A percentile compares a stretch with the other conserved stretches of the same genome.
These are phyloP conservation scores for Lactarius quietus DNA, from an alignment of 768 basidiomycete genomes.

Conservation along the genomic window DNA sequence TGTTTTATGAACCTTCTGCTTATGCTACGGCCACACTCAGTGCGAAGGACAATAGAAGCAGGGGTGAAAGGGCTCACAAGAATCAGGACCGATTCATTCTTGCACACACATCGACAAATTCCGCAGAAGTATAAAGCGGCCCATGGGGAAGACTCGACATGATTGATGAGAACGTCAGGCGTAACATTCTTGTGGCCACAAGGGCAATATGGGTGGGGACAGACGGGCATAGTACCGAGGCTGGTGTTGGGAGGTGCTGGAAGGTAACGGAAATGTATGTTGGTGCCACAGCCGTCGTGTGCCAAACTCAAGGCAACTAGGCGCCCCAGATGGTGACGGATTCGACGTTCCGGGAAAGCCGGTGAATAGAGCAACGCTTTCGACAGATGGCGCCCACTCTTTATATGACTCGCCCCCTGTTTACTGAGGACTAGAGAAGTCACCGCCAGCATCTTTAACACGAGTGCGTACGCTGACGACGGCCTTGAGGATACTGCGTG, in stretches of 20 bases:
- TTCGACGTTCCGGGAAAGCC: slow-evolving; percentile 17
- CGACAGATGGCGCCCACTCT: background rate
- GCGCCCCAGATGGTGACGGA: slow-evolving; percentile 16
- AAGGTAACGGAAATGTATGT: slow-evolving; percentile 1
- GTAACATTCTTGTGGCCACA: slow-evolving; percentile 20
- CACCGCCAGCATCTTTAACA: background rate
- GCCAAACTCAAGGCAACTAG: slow-evolving; percentile 15
- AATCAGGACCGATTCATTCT: slow-evolving; percentile 16
- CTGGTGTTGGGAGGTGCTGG: background rate
- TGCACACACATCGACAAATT: slow-evolving; percentile 24
- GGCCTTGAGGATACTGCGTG: slow-evolving; percentile 18
- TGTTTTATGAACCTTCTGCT: slow-evolving; percentile 19
- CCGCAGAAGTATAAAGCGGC: slow-evolving; percentile 19
- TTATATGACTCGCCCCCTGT: slow-evolving; percentile 1
- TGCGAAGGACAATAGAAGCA: background rate
- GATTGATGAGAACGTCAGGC: slow-evolving; percentile 14
- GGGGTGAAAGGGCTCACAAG: slow-evolving; percentile 8
- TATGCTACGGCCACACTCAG: slow-evolving; percentile 18
- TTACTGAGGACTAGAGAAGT: background rate
- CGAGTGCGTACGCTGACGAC: background rate
- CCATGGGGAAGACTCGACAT: slow-evolving; percentile 24
- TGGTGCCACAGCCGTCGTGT: background rate
- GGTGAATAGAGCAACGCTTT: background rate
- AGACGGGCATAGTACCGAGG: slow-evolving; percentile 18
- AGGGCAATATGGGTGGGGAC: slow-evolving; percentile 23